Evolutionary conservation across 2,329 filamentous ascomycete species (phyloP).

Genomic region (Phaeoacremonium minimum): DNA sequence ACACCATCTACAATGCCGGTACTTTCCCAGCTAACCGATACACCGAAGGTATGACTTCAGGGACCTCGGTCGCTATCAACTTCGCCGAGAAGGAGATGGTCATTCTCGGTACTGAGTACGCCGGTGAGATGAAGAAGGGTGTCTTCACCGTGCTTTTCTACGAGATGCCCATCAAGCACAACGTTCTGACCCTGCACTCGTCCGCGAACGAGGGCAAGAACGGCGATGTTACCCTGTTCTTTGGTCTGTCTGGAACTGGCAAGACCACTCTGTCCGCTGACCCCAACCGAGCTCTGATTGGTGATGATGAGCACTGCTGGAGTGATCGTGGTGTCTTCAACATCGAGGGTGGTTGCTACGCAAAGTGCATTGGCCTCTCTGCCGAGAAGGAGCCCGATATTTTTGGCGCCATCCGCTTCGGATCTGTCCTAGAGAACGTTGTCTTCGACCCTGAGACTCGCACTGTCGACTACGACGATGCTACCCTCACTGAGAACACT

Average conservation of each 20-base stretch:
- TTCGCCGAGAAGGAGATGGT: constrained; percentile 99
- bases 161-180: constrained; percentile 99
- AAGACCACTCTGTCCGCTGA: constrained; percentile 98
- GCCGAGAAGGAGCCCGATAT: constrained; percentile 99
- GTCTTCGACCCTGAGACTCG: constrained; percentile 91
- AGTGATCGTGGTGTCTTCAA: constrained; percentile 96
- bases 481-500: constrained; percentile 95
- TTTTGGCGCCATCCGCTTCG: constrained; percentile 91
- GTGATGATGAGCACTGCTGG: constrained; percentile 99
- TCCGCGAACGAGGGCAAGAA: constrained; percentile 95
- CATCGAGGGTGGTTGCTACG: constrained; percentile 99
- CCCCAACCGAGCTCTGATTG: constrained; percentile 91
- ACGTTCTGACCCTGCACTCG: constrained; percentile 95
- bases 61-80: constrained; percentile 97
- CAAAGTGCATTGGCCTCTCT: constrained; percentile 96
- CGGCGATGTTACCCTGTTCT: constrained; percentile 98
- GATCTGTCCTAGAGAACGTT: constrained; percentile 96
- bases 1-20: constrained; percentile 99
- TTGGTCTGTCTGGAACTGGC: constrained; percentile 95
- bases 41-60: constrained; percentile 97
- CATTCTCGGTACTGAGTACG: constrained; percentile 97
- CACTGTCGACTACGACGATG: constrained; percentile 91
- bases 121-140: constrained; percentile 96
- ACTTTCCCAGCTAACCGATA: constrained; percentile 98
- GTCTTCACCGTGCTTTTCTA: constrained; percentile 99